Evolutionary conservation across 164 flowering plant genomes (phyloP).

Genomic region (Malania oleifera): DNA sequence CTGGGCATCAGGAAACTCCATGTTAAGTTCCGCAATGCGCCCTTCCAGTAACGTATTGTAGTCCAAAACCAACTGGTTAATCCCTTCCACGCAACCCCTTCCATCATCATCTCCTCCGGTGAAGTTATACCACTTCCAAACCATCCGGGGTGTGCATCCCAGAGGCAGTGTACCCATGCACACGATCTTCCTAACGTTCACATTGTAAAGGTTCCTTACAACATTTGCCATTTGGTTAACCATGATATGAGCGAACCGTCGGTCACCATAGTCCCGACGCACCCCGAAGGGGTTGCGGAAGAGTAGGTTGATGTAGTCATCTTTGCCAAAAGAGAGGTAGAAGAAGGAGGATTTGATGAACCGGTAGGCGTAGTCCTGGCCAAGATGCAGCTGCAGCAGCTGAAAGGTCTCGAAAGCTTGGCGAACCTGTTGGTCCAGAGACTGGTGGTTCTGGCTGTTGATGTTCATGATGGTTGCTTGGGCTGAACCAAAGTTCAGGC

Average conservation of each 20-base stretch:
- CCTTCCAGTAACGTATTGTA: conserved; percentile 45
- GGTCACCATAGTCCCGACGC: conserved; percentile 15
- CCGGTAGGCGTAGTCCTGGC: conserved; percentile 18
- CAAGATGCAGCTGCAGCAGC: conserved; percentile 50
- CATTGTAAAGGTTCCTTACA: conserved; percentile 39
- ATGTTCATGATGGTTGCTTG: conserved; percentile 55
- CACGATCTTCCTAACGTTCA: conserved; percentile 45
- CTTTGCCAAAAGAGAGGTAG: conserved; percentile 70
- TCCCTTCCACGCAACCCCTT: conserved; percentile 31
- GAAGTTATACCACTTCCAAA: conserved; percentile 21
- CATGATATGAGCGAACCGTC: conserved; percentile 32
- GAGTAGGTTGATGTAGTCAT: conserved; percentile 49
- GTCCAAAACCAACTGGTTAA: conserved; percentile 38
- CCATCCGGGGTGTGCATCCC: conserved; percentile 56
- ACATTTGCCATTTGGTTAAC: conserved; percentile 42
- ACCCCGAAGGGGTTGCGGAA: conserved; percentile 20
- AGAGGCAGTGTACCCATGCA: conserved; percentile 55
- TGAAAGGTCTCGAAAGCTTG: conserved; percentile 65
- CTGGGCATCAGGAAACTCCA: conserved; percentile 32
- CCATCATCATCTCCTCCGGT: neutral
- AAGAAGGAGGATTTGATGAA: conserved; percentile 50
- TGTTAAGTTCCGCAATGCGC: conserved; percentile 29
- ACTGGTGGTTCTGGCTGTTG: conserved; percentile 28
- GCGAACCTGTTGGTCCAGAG: conserved; percentile 63
- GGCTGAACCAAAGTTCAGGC: conserved; percentile 66